Percentiles rank a stretch among this genome's conserved stretches.
Conservation (phyloP, 176 grass and related monocot genomes). For the Bromus sterilis region DNA sequence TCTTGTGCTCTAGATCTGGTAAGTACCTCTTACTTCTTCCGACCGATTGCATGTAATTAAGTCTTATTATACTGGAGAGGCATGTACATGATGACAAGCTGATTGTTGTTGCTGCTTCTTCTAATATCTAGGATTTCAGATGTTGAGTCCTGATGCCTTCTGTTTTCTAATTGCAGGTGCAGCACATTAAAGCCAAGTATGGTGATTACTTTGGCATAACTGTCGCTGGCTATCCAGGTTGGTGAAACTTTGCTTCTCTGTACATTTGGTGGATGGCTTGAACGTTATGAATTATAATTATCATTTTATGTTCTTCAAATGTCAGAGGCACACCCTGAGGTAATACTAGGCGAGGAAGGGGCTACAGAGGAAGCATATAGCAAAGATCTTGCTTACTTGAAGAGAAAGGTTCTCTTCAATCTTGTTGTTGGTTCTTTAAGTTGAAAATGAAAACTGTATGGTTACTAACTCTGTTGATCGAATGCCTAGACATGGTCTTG, state of each 20-base stretch:
- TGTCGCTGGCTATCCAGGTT: slow-evolving; percentile 90
- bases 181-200: slow-evolving; percentile 64
- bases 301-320: slow-evolving; percentile 6
- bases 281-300: neutral
- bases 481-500: neutral
- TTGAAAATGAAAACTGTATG: slow-evolving; percentile 1
- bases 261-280: neutral
- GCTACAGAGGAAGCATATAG: slow-evolving; percentile 67
- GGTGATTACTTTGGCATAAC: slow-evolving; percentile 89
- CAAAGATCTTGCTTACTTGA: slow-evolving; percentile 84
- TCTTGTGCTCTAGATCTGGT: slow-evolving; percentile 89
- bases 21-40: neutral
- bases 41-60: neutral
- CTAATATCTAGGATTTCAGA: neutral
- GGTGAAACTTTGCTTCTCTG: neutral
- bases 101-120: neutral
- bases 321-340: slow-evolving; percentile 91
- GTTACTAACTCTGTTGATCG: neutral
- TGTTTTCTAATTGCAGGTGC: slow-evolving; percentile 54
- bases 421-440: slow-evolving; percentile 9
- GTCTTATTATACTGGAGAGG: neutral
- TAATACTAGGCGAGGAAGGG: slow-evolving; percentile 53
- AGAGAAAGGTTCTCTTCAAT: slow-evolving; percentile 53
- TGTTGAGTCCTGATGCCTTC: neutral
- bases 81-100: neutral